phyloP scores from a whole-genome alignment of 2,329 filamentous ascomycete genomes.

The Hypoxylon sp. region DNA sequence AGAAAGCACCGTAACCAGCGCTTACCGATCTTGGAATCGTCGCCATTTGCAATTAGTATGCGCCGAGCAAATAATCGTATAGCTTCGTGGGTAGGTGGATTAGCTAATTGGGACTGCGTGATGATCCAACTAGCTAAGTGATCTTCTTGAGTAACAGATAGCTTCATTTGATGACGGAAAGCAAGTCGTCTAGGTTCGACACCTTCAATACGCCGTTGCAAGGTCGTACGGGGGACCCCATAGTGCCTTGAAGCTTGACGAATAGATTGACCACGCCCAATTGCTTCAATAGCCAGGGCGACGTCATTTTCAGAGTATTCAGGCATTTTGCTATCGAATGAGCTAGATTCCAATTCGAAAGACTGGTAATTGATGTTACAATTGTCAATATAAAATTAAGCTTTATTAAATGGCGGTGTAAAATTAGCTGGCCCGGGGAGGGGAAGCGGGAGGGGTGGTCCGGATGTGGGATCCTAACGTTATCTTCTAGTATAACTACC shows the following conservation, averaged over 20 bases:
- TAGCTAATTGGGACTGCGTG: not conserved
- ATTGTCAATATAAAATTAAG: too few species aligned
- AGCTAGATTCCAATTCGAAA: too few species aligned
- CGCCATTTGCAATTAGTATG: not conserved
- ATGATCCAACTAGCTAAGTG: not conserved
- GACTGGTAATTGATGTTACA: too few species aligned
- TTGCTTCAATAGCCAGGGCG: not conserved
- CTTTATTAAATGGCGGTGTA: too few species aligned
- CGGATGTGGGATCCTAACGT: too few species aligned
- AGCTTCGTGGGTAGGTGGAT: not conserved
- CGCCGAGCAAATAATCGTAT: not conserved
- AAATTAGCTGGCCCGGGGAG: too few species aligned
- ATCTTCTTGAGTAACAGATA: slow-evolving; percentile 1
- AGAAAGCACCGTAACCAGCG: not conserved
- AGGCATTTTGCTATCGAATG: not conserved
- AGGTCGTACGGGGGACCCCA: not conserved
- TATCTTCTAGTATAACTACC: too few species aligned
- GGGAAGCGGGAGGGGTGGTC: too few species aligned
- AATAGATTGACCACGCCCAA: not conserved
- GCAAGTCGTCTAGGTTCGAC: not conserved
- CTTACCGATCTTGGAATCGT: not conserved
- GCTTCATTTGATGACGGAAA: not conserved
- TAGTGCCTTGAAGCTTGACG: not conserved
- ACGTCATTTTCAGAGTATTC: not conserved
- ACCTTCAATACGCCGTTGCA: not conserved